Base-by-base conservation (phyloP, 202 grass and related monocot species). In the Setaria italica region DNA sequence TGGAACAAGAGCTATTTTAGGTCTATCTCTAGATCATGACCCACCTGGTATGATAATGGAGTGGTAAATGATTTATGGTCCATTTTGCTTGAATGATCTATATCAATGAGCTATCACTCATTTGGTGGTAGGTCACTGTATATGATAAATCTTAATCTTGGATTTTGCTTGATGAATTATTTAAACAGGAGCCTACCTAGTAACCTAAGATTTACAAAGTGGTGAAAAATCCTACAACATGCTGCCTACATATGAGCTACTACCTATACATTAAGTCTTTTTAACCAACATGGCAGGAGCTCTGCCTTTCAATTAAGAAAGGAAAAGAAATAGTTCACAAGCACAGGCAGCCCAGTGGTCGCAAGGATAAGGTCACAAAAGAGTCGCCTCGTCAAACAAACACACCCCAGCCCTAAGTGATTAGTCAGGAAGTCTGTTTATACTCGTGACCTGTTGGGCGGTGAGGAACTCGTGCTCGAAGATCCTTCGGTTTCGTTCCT, bases 151-250 rank as follows among this genome's bases (percentile, higher is more conserved):
- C 5, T 80, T 56, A 45, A 35, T 69, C 47, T 70, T 76, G 41
- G 30, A 76, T 30, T 49, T 20, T 59, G 49, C 42, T 51, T 69
- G 32, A 50, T 77, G 79, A 69, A 62, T 51, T 32, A 76, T 76
- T 50, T 12, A 59, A 75, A 67, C 35, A 87, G 69, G 43, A 76
- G 60, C 30, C 62, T 81, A 68, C 60, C 62, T 74, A 81, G 25
- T 68, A 74, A 49, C 67, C 54, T 79, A 78, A 85, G 53, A 70
- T 37, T 8, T 70, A 48, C 11, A 71, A 71, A 30, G 33, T 50
- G 51, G 55, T 42, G 8, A 19, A 58, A 72, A 53, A 54, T 20
- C 80, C 3, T 62, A 59, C 20, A 67, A 2, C 82, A 33, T 56
- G 30, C 48, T 56, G 33, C 34, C 45, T 34, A 67, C 50, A 67